Base-by-base conservation (phyloP, 2,329 filamentous ascomycete species). In the Pezizomycotina sp. region DNA sequence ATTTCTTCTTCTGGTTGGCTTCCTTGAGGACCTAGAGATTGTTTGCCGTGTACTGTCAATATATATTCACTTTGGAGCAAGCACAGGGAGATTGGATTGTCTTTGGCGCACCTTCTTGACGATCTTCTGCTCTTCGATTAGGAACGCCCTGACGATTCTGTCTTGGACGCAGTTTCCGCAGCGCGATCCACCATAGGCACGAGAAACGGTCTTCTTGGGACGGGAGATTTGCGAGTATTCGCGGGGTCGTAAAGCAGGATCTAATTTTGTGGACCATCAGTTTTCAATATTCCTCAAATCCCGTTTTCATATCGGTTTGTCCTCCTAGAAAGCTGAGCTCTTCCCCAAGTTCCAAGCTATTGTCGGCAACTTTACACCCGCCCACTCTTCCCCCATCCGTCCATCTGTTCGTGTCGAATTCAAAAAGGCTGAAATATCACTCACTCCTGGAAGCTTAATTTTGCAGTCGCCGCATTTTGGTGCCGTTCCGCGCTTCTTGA, bases 41-140 rank as follows among this genome's bases (percentile, higher is more conserved):
- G 24, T 31, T 21, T 16, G 28, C 28, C 22, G 6, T 16, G 4
- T 14, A 38, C 34, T 36, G 20, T 24, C 20, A 36, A 15, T 16
- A 35, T 9, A 25, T 27, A 7, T 4, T 6, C 12, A 14, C 3
- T 13, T 3, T 16, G 14, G n/a, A n/a, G 24, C 8, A 24, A 18
- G 24, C 5, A 21, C 9, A 20, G 22, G n/a, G 24, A 16, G 13
- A 16, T 31, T 14, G 21, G 23, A 13, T 5, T 13, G 27, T 31
- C 15, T 34, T 16, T 16, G 15, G 33, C 45, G 74, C 58, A 98
- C 89, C 81, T 98, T 98, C 83, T 98, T 98, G 66, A 98, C 89
- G 57, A 98, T 95, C 81, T 98, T 98, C 74, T 98, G 89, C 76
- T 98, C 89, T 72, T 98, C 91, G 53, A 98, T 95, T 63, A 98